A percentile compares a stretch with the other conserved stretches of the same genome.
phyloP scores from a whole-genome alignment of 2,329 filamentous ascomycete species.

The Zymoseptoria pseudotritici region DNA sequence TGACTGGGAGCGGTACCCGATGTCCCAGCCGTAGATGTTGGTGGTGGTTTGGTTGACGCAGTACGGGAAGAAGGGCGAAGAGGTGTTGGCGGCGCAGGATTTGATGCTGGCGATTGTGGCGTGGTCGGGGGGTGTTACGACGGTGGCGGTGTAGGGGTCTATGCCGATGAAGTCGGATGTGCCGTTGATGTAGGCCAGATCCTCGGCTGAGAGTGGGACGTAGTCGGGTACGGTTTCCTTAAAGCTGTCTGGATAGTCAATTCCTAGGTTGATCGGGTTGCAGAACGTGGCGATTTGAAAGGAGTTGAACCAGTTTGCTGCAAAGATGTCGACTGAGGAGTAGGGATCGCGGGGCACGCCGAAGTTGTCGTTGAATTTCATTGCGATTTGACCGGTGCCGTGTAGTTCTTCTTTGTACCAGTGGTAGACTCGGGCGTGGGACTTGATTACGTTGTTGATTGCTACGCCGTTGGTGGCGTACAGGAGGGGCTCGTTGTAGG shows the following conservation, averaged over 20 bases:
- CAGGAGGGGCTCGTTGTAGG: constrained; percentile 35
- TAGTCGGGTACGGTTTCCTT: constrained; percentile 40
- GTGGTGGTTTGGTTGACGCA: constrained; percentile 28
- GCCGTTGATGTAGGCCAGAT: constrained; percentile 33
- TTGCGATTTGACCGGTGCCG: constrained; percentile 43
- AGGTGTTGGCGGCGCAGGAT: constrained; percentile 24
- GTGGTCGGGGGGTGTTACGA: constrained; percentile 4
- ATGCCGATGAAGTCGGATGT: constrained; percentile 15
- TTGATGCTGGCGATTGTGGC: constrained; percentile 21
- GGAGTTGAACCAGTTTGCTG: constrained; percentile 38
- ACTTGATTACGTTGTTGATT: constrained; percentile 12
- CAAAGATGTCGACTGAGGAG: constrained; percentile 38
- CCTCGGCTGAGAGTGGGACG: constrained; percentile 39
- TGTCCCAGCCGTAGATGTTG: constrained; percentile 26
- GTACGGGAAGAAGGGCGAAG: constrained; percentile 18
- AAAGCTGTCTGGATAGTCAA: constrained; percentile 45
- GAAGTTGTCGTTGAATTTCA: constrained; percentile 43
- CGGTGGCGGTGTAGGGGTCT: constrained; percentile 14
- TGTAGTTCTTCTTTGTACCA: constrained; percentile 50
- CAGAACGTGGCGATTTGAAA: constrained; percentile 43
- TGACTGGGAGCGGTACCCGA: constrained; percentile 43
- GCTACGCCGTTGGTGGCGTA: constrained; percentile 8
- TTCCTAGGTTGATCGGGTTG: constrained; percentile 46
- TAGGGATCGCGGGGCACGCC: constrained; percentile 31
- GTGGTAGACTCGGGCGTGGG: constrained; percentile 20